Evolutionary conservation across 331 rosid genomes (phyloP).

Genomic region (Stylosanthes scabra): DNA sequence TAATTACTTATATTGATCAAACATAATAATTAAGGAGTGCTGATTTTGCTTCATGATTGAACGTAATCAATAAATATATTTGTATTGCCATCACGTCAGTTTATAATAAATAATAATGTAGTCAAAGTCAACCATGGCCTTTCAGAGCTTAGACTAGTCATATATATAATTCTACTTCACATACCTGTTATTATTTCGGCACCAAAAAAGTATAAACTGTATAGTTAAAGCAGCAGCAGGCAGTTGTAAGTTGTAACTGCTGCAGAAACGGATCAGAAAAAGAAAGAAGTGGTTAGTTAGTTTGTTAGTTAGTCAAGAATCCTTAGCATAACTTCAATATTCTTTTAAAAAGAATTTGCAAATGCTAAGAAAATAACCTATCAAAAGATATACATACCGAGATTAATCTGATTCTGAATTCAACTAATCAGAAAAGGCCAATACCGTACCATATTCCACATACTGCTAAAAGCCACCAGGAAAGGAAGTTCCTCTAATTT

Average conservation of each 20-base stretch:
- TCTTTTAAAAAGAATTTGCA: background rate
- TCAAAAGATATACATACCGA: background rate
- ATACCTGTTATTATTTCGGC: too few species aligned
- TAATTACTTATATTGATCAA: background rate
- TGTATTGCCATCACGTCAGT: constrained; percentile 4
- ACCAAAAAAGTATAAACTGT: background rate
- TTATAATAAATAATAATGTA: background rate
- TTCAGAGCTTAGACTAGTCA: background rate
- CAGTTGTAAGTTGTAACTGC: too few species aligned
- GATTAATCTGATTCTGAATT: background rate
- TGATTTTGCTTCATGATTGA: background rate
- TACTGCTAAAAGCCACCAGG: background rate
- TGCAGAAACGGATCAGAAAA: too few species aligned
- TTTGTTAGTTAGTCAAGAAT: too few species aligned
- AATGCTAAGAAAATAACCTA: background rate
- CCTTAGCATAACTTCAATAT: background rate
- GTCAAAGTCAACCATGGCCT: background rate
- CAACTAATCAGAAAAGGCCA: constrained; percentile 2
- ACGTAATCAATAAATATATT: background rate
- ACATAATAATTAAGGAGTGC: constrained; percentile 7
- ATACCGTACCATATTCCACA: background rate
- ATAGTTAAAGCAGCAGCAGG: too few species aligned
- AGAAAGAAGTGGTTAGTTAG: too few species aligned
- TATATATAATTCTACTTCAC: background rate
- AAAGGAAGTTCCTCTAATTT: background rate